Evolutionary conservation across 2,329 filamentous ascomycete species (phyloP).

Genomic region (Bipolaris victoriae): DNA sequence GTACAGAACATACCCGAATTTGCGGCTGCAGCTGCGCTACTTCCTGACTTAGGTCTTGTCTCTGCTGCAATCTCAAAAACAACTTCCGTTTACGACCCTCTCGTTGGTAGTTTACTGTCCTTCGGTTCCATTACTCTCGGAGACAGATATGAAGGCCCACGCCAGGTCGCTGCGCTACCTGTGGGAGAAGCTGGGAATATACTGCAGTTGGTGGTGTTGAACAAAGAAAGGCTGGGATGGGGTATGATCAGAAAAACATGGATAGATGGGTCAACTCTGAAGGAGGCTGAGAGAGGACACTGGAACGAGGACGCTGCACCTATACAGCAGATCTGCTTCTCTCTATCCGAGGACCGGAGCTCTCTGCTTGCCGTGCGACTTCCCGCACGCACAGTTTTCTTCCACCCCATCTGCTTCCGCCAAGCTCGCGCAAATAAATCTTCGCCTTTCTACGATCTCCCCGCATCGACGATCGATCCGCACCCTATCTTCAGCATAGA

Average conservation of each 20-base stretch:
- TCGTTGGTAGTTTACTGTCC: slow-evolving; percentile 57
- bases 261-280: slow-evolving; percentile 56
- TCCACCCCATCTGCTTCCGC: slow-evolving; percentile 46
- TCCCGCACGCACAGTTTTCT: slow-evolving; percentile 54
- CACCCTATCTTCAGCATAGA: slow-evolving; percentile 63
- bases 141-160: slow-evolving; percentile 34
- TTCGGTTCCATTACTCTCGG: slow-evolving; percentile 63
- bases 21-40: slow-evolving; percentile 24
- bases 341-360: slow-evolving; percentile 50
- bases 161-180: slow-evolving; percentile 41
- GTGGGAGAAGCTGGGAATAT: slow-evolving; percentile 65
- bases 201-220: slow-evolving; percentile 61
- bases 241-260: slow-evolving; percentile 52
- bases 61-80: slow-evolving; percentile 43
- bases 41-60: slow-evolving; percentile 31
- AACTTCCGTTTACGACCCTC: slow-evolving; percentile 48
- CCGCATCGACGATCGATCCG: slow-evolving; percentile 60
- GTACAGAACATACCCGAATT: slow-evolving; percentile 33
- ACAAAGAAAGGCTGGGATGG: slow-evolving; percentile 64
- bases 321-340: slow-evolving; percentile 62
- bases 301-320: slow-evolving; percentile 63
- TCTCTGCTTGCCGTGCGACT: slow-evolving; percentile 60
- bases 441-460: slow-evolving; percentile 32
- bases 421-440: slow-evolving; percentile 16
- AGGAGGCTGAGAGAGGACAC: slow-evolving; percentile 54